A percentile compares a stretch with the other conserved stretches of the same genome.
These are phyloP conservation scores for Candida qinlingensis DNA, from an alignment of 805 yeast genomes.

Conservation along the genomic window DNA sequence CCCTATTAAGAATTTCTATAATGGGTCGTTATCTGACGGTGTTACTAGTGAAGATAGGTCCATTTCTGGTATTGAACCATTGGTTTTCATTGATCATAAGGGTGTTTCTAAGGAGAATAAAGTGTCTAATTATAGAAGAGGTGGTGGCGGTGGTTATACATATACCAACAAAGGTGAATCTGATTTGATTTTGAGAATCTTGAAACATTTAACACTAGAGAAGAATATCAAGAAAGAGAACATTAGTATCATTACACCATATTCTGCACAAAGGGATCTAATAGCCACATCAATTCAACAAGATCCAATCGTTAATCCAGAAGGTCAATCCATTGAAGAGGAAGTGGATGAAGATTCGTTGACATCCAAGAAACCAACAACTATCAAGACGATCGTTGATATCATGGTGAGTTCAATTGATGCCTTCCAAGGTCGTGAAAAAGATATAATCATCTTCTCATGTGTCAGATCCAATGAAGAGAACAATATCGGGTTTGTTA, in stretches of 20 bases:
- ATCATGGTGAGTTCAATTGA: conserved; percentile 59
- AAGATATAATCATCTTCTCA: conserved; percentile 67
- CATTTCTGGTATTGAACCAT: conserved; percentile 47
- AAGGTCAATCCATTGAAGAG: conserved; percentile 37
- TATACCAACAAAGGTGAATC: conserved; percentile 54
- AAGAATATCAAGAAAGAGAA: conserved; percentile 44
- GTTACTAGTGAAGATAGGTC: conserved; percentile 46
- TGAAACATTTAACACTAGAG: conserved; percentile 47
- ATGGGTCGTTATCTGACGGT: conserved; percentile 50
- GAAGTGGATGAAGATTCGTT: conserved; percentile 51
- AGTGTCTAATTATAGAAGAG: conserved; percentile 39
- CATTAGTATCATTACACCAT: conserved; percentile 71
- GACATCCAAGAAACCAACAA: conserved; percentile 13
- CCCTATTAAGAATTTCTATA: conserved; percentile 48
- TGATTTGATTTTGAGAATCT: conserved; percentile 37
- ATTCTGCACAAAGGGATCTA: conserved; percentile 66
- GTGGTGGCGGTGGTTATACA: conserved; percentile 48
- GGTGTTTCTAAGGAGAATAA: conserved; percentile 42
- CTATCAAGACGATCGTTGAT: conserved; percentile 33
- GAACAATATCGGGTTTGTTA: conserved; percentile 53
- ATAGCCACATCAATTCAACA: conserved; percentile 44
- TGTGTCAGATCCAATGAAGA: conserved; percentile 61
- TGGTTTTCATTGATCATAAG: conserved; percentile 56
- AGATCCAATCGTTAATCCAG: conserved; percentile 54
- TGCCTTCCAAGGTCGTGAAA: conserved; percentile 86